Base-by-base conservation (phyloP, 2,329 filamentous ascomycete genomes). In the Metarhizium brunneum region DNA sequence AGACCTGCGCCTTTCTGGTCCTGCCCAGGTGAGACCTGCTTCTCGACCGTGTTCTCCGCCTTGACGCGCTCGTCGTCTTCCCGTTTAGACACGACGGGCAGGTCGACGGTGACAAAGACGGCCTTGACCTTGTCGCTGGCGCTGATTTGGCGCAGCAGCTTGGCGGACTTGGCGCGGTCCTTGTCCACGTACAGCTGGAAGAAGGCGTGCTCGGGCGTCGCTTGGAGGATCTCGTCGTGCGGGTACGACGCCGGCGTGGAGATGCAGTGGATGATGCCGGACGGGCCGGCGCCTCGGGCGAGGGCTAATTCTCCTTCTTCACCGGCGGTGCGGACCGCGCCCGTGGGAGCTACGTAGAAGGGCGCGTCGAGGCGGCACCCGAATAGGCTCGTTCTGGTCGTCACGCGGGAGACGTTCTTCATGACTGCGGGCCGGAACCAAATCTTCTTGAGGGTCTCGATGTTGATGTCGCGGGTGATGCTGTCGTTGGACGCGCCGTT, bases 101-200 rank as follows among this genome's bases (percentile, higher is more conserved):
- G 73, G 64, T 85, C 82, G 4, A 83, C 75, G 0, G 82, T 86
- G 4, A 85, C 69, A 57, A 84, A 79, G 13, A 85, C 69, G 5
- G 75, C 80, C 55, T 75, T 74, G 13, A 79, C 72, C 1, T 79
- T 78, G 2, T 74, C 64, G 36, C 68, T 65, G 6, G 72, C 70
- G 8, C 13, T 50, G 1, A 80, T 78, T 20, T 74, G 66, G 11
- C 63, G 66, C 2, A 86, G 65, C 1, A 84, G 66, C 1, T 68
- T 68, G 58, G 77, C 76, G 16, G 79, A 79, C 56, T 80, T 78
- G 8, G 64, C 55, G 0, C 80, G 72, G 58, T 83, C 72, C 61
- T 78, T 79, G 66, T 84, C 77, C 52, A 85, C 79, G 61, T 86
- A 86, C 6, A 86, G 71, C 64, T 85, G 82, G 63, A 84, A 83